Evolutionary conservation across 169 alveolate species (phyloP), one percentile per base, ranked within the genome.

Genomic region (Cryptosporidium sp.): DNA sequence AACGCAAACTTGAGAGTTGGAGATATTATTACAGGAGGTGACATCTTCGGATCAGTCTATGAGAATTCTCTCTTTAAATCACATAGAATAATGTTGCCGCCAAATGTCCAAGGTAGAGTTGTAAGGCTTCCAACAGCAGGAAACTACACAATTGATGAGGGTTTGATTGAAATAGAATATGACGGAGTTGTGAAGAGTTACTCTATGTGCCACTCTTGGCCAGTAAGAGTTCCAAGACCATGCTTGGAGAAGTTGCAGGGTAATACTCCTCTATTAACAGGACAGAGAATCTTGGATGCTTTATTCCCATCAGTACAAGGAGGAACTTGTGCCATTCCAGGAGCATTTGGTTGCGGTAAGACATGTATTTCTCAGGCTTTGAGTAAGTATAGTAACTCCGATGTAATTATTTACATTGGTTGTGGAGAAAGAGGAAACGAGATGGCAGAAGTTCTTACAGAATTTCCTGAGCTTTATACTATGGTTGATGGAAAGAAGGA

Each of bases 401-500:
- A 98, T 85, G 97, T 97, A 75, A 96, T 98, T 61, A 95, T 98
- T 67, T 97, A 98, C 94, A 99, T 98, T 84, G 99, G 99, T 6
- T 98, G 99, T 93, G 99, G 99, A 61, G 99, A 98, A 93, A 96
- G 99, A 92, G 99, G 99, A 45, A 98, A 98, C 93, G 99, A 98
- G 87, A 98, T 98, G 99, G 99, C 99, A 35, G 99, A 98, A 93
- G 99, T 98, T 75, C 96, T 98, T 21, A 94, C 96, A 45, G 99
- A 98, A 73, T 98, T 98, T 97, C 99, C 99, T 10, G 99, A 97
- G 93, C 97, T 98, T 71, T 95, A 97, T 37, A 98, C 99, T 52
- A 74, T 91, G 69, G 95, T 96, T 43, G 85, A 86, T 70, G 98
- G 98, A 35, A 93, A 96, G 70, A 96, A 96, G 91, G 99, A 97